These are phyloP conservation scores for Fusarium sarcochroum DNA, from an alignment of 2,329 filamentous ascomycete species.

Conservation along the genomic window DNA sequence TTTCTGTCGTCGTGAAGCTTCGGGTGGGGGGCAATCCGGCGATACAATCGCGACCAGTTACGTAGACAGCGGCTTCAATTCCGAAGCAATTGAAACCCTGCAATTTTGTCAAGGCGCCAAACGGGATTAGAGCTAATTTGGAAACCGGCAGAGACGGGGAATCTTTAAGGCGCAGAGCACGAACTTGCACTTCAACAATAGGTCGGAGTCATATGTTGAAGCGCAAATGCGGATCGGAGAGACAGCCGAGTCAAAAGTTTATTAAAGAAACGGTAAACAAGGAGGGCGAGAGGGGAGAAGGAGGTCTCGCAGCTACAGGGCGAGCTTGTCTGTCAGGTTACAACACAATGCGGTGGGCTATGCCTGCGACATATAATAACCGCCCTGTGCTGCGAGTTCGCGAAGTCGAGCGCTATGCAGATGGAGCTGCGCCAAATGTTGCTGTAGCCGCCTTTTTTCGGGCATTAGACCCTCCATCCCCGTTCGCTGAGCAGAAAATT, in stretches of 20 bases:
- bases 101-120: not conserved
- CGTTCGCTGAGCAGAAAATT: constrained; percentile 41
- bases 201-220: constrained; percentile 14
- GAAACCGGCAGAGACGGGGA: not conserved
- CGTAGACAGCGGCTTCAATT: not conserved
- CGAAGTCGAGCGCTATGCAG: constrained; percentile 15
- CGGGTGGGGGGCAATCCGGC: constrained; percentile 20
- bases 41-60: constrained; percentile 15
- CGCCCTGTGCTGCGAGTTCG: constrained; percentile 41
- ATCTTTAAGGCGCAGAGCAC: not conserved
- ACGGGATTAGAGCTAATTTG: not conserved
- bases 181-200: not conserved
- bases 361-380: constrained; percentile 31
- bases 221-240: not conserved
- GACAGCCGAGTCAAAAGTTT: not conserved
- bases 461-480: constrained; percentile 4
- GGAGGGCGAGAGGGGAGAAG: constrained; percentile 7
- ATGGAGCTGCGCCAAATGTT: constrained; percentile 26
- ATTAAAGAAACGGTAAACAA: not conserved
- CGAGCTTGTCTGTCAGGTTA: constrained; percentile 26
- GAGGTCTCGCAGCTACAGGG: constrained; percentile 42
- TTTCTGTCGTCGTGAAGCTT: constrained; percentile 4
- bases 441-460: constrained; percentile 19
- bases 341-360: constrained; percentile 23
- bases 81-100: not conserved